These are phyloP conservation scores for Pouteria glomerata DNA, from an alignment of 148 eudicot species.

Conservation along the genomic window DNA sequence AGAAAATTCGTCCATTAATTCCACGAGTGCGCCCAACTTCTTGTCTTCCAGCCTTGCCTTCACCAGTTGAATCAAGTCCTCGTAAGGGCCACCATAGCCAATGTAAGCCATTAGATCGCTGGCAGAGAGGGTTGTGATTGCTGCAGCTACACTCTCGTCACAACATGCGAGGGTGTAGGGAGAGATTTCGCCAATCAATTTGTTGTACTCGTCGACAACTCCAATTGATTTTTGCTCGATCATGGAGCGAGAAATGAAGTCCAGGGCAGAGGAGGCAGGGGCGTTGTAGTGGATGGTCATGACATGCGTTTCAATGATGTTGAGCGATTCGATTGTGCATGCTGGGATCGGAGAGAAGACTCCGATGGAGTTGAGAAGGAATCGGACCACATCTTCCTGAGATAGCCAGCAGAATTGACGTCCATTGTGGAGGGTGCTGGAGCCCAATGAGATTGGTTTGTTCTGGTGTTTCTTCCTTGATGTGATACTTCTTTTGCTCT, in stretches of 20 bases:
- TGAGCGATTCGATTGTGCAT: constrained; percentile 48
- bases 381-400: constrained; percentile 80
- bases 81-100: constrained; percentile 60
- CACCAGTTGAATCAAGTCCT: constrained; percentile 57
- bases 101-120: constrained; percentile 76
- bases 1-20: constrained; percentile 56
- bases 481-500: constrained; percentile 21
- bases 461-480: constrained; percentile 36
- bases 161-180: constrained; percentile 53
- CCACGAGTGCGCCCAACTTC: constrained; percentile 51
- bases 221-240: constrained; percentile 59
- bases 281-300: constrained; percentile 42
- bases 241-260: constrained; percentile 28
- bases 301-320: constrained; percentile 44
- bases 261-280: constrained; percentile 50
- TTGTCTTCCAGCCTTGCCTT: constrained; percentile 52
- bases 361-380: constrained; percentile 67
- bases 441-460: constrained; percentile 13
- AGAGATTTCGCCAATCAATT: constrained; percentile 76
- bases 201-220: constrained; percentile 57
- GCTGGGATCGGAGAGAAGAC: constrained; percentile 66
- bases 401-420: constrained; percentile 61
- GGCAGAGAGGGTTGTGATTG: constrained; percentile 61
- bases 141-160: constrained; percentile 58
- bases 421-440: constrained; percentile 27